A percentile compares a stretch with the other conserved stretches of the same genome.
Evolutionary conservation across 768 basidiomycete genomes (phyloP).

Genomic region (Brasilioporus rufonigricans): DNA sequence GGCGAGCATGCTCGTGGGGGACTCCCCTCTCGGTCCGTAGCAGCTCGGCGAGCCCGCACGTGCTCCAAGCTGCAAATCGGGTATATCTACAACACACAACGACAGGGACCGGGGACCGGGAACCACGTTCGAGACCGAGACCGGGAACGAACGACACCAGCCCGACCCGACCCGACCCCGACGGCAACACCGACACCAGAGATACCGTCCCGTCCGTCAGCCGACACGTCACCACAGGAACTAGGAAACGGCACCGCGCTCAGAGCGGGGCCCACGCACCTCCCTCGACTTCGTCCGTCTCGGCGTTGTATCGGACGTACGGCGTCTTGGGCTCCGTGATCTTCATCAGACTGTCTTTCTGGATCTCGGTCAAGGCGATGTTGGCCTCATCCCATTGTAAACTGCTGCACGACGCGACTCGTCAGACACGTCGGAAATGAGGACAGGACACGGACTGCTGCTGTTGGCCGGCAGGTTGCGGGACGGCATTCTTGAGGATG

Average conservation of each 20-base stretch:
- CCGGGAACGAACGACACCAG: too few species aligned
- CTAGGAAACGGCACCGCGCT: background rate
- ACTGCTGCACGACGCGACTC: conserved; percentile 39
- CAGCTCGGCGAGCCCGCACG: conserved; percentile 35
- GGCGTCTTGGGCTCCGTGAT: conserved; percentile 98
- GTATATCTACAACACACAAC: conserved; percentile 60
- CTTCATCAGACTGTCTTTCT: conserved; percentile 97
- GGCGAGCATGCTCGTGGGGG: conserved; percentile 58
- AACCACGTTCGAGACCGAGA: too few species aligned
- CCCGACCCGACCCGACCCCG: background rate
- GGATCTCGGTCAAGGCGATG: conserved; percentile 85
- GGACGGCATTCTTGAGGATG: conserved; percentile 79
- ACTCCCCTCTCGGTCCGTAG: conserved; percentile 44
- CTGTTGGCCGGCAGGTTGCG: conserved; percentile 37
- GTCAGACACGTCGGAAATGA: background rate
- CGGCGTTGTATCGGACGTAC: conserved; percentile 87
- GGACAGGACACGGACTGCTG: conserved; percentile 49
- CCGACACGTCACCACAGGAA: background rate
- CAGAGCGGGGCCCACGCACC: conserved; percentile 45
- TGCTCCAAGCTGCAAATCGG: conserved; percentile 62
- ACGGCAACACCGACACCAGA: too few species aligned
- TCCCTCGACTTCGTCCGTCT: conserved; percentile 81
- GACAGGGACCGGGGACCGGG: too few species aligned
- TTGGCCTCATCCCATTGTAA: conserved; percentile 97
- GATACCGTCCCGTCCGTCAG: background rate